Conservation (phyloP, 2,329 filamentous ascomycete species). For the Tolypocladium cylindrosporum region DNA sequence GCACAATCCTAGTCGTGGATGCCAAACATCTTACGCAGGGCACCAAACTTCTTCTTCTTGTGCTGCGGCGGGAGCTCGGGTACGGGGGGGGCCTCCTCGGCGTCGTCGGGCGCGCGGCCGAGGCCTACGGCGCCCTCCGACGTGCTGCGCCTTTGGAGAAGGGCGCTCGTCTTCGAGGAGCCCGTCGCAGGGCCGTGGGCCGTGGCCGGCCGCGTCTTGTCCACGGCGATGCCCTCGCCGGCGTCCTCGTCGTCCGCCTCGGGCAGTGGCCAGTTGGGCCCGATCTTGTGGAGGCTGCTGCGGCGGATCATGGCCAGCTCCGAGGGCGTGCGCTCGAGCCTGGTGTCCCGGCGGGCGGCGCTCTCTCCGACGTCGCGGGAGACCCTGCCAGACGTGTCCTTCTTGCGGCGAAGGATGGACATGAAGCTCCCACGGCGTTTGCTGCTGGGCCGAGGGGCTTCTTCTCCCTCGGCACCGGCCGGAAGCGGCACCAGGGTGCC, state of each 20-base stretch:
- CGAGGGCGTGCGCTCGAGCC: slow-evolving; percentile 46
- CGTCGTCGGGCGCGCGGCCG: slow-evolving; percentile 5
- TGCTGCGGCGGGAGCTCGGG: slow-evolving; percentile 7
- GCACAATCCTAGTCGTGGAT: slow-evolving; percentile 29
- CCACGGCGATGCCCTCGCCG: slow-evolving; percentile 13
- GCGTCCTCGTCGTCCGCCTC: slow-evolving; percentile 18
- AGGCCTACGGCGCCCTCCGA: slow-evolving; percentile 20
- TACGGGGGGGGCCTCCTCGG: slow-evolving; percentile 4
- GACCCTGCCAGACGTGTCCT: slow-evolving; percentile 38
- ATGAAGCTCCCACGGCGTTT: slow-evolving; percentile 40
- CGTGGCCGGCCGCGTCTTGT: slow-evolving; percentile 22
- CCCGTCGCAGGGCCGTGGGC: slow-evolving; percentile 17
- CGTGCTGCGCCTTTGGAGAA: slow-evolving; percentile 26
- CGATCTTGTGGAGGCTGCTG: slow-evolving; percentile 19
- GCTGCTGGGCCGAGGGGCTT: background rate
- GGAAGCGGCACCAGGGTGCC: slow-evolving; percentile 20
- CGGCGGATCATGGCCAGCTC: slow-evolving; percentile 39
- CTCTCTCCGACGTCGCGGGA: slow-evolving; percentile 45
- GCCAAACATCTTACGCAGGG: slow-evolving; percentile 55
- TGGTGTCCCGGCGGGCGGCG: slow-evolving; percentile 51
- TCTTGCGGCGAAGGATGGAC: slow-evolving; percentile 54
- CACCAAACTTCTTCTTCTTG: slow-evolving; percentile 59
- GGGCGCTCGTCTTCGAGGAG: slow-evolving; percentile 13
- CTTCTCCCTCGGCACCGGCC: slow-evolving; percentile 4
- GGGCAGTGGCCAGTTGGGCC: slow-evolving; percentile 23